Evolutionary conservation across 2,329 filamentous ascomycete genomes (phyloP), one percentile per base, ranked within the genome.

Genomic region (Rutstroemia sp.): DNA sequence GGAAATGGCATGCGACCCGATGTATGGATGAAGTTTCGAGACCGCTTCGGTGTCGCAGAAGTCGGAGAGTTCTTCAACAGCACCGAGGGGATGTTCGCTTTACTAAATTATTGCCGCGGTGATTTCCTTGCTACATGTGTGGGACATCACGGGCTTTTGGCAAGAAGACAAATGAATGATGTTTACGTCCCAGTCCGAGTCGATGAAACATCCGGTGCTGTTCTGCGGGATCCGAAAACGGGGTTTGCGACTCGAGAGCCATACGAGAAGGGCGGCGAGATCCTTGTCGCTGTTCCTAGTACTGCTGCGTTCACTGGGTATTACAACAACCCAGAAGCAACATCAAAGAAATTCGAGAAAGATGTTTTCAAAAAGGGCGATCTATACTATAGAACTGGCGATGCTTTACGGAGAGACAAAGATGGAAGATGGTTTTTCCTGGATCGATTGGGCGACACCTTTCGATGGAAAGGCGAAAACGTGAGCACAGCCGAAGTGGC

Each of bases 61-160:
- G 80, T 92, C 2, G 75, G 74, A 58, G 88, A 92, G 69, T 90
- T 92, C 72, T 92, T 89, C 76, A 88, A 86, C 68, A 87, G 84
- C 57, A 88, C 85, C 1, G 88, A 92, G 70, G 86, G 87, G 30
- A 76, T 89, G 50, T 78, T 91, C 63, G 69, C 70, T 0, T 72
- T 90, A 9, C 70, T 82, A 55, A 88, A 87, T 64, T 69, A 76
- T 21, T 80, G 79, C 54, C 73, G 76, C 52, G 80, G 86, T 1
- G 81, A 84, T 23, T 90, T 83, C 67, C 75, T 79, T 4, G 77
- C 80, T 6, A 78, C 81, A 4, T 76, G 79, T 27, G 86, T 92
- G 2, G 88, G 87, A 1, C 85, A 90, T 63, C 86, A 91, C 63
- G 88, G 88, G 2, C 69, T 79, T 2, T 68, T 91, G 42, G 68